phyloP scores from a whole-genome alignment of 106 monocot species.

The Dioscorea alata region DNA sequence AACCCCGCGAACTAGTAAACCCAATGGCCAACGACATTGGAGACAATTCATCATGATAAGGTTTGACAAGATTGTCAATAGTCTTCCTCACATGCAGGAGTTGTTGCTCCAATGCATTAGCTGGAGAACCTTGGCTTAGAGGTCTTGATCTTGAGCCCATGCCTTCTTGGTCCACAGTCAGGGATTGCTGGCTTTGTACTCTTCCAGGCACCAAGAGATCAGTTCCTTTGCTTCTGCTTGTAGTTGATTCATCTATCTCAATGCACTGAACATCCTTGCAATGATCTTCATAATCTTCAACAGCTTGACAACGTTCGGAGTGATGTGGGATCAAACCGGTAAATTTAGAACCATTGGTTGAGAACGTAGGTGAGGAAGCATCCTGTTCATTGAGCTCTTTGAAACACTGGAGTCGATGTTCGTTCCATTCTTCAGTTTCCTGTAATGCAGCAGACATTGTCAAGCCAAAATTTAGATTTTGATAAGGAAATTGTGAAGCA shows the following conservation, averaged over 20 bases:
- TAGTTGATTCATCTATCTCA: slow-evolving; percentile 47
- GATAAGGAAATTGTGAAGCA: slow-evolving; percentile 32
- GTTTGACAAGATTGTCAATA: slow-evolving; percentile 24
- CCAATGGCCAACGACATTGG: slow-evolving; percentile 16
- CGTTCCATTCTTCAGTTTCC: slow-evolving; percentile 3
- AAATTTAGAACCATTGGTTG: slow-evolving; percentile 22
- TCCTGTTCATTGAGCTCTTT: slow-evolving; percentile 16
- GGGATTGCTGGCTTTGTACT: slow-evolving; percentile 11
- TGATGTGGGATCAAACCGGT: slow-evolving; percentile 15
- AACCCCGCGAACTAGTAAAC: slow-evolving; percentile 22
- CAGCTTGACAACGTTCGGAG: slow-evolving; percentile 6
- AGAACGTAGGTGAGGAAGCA: slow-evolving; percentile 2
- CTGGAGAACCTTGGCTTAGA: slow-evolving; percentile 15
- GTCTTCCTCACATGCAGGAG: slow-evolving; percentile 44
- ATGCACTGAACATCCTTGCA: slow-evolving; percentile 93
- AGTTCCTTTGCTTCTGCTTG: slow-evolving; percentile 19
- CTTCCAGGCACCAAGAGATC: slow-evolving; percentile 13
- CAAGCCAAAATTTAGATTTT: slow-evolving; percentile 10
- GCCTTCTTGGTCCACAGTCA: not conserved
- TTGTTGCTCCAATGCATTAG: slow-evolving; percentile 65
- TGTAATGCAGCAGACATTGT: slow-evolving; percentile 9
- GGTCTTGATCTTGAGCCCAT: slow-evolving; percentile 11
- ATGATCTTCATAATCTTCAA: slow-evolving; percentile 53
- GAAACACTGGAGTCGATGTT: slow-evolving; percentile 2
- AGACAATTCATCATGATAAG: slow-evolving; percentile 22